Base-by-base conservation (phyloP, 129 eudicot genomes). In the Chrysanthemum seticuspe region DNA sequence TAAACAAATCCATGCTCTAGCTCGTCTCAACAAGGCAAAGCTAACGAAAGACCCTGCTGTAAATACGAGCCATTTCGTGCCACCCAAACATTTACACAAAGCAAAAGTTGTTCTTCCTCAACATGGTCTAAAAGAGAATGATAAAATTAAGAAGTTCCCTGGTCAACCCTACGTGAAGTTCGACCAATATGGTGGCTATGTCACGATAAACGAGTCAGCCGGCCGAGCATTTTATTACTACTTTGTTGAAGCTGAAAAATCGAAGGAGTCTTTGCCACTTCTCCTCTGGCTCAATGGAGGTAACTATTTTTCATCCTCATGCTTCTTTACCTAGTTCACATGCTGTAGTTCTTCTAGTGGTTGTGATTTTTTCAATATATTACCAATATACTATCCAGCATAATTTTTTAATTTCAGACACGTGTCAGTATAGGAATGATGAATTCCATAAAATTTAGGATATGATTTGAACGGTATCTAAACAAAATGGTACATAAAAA, bases 211-310 rank as follows among this genome's bases (percentile, higher is more conserved):
- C 45, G 76, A 67, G 8, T 47, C 86, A 0, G 88, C 88, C 0
- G 96, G 95, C 13, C 74, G 88, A 1, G 96, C 98, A 23, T 85
- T 92, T 50, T 89, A 92, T 59, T 92, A 92, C 73, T 92, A 92
- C 76, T 92, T 92, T 31, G 92, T 56, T 29, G 98, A 87, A 82
- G 95, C 96, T 18, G 77, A 78, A 36, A 52, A 74, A 31, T 65
- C 68, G 23, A 57, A 75, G 14, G 73, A 78, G 50, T 50, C 86
- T 67, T 95, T 95, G 81, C 95, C 91, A 56, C 95, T 92, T 78
- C 89, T 92, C 27, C 88, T 92, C 6, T 92, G 98, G 98, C 98
- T 92, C 50, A 92, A 92, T 76, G 98, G 98, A 89, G 98, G 98
- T 92, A 85, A 57, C 10, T 63, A n/a, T 2, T 11, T 53, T 2